Percentiles rank a stretch among this genome's conserved stretches.
Evolutionary conservation across 2,329 filamentous ascomycete species (phyloP).

Genomic region (Atkinsonella texensis): DNA sequence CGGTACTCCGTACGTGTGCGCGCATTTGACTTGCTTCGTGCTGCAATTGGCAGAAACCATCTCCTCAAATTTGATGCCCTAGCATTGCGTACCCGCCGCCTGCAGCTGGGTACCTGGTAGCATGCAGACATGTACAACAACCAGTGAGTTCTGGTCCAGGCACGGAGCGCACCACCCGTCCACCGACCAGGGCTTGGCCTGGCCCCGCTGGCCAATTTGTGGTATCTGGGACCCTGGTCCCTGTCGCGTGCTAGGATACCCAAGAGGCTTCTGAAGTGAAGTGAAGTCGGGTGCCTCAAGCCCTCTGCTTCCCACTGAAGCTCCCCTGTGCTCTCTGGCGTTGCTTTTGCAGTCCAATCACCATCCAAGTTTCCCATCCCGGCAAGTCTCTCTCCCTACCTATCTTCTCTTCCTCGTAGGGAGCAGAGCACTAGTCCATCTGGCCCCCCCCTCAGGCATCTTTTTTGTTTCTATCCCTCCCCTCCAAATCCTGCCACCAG

Average conservation of each 20-base stretch:
- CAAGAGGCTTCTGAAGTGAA: not conserved
- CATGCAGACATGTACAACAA: too few species aligned
- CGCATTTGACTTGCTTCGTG: not conserved
- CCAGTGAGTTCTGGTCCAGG: not conserved
- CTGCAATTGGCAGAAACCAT: not conserved
- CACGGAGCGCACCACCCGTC: not conserved
- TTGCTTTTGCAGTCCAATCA: not conserved
- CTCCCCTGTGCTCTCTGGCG: not conserved
- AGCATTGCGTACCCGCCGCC: too few species aligned
- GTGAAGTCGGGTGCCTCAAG: not conserved
- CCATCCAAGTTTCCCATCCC: too few species aligned
- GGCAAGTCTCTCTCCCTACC: not conserved
- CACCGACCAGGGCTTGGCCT: not conserved
- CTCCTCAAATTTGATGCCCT: not conserved
- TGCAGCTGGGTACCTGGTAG: too few species aligned
- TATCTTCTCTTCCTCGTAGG: not conserved
- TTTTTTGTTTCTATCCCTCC: not conserved
- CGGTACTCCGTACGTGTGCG: too few species aligned
- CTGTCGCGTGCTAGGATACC: not conserved
- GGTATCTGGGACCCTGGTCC: not conserved
- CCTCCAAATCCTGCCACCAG: not conserved
- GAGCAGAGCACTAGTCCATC: not conserved
- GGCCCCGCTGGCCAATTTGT: conserved; percentile 3
- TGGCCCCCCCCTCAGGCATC: not conserved
- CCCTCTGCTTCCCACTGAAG: not conserved